These are phyloP conservation scores for Thraustotheca clavata DNA, from an alignment of 352 stramenopile genomes.

Conservation along the genomic window DNA sequence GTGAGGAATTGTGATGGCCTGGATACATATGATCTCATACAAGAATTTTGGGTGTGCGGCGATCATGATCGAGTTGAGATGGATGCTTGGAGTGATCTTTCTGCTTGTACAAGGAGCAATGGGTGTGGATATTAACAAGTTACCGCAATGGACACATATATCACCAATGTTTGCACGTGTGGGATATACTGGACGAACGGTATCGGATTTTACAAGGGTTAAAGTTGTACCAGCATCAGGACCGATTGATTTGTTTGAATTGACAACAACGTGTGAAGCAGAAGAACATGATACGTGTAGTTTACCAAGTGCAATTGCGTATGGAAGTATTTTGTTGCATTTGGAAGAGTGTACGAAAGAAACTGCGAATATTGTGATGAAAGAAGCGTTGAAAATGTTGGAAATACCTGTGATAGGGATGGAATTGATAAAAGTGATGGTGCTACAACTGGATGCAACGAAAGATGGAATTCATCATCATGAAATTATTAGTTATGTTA, in stretches of 20 bases:
- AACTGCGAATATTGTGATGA: conserved; percentile 34
- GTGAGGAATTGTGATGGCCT: too few relatives aligned
- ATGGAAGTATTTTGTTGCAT: conserved; percentile 48
- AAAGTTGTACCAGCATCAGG: conserved; percentile 31
- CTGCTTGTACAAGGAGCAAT: too few relatives aligned
- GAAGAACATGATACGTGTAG: conserved; percentile 9
- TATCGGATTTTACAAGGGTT: neutral
- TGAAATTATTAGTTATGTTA: conserved; percentile 27
- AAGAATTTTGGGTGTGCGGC: too few relatives aligned
- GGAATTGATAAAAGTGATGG: conserved; percentile 45
- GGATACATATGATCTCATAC: too few relatives aligned
- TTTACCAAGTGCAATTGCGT: conserved; percentile 37
- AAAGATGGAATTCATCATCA: conserved; percentile 6
- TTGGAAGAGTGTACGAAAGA: conserved; percentile 32
- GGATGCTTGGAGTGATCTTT: too few relatives aligned
- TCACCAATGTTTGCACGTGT: neutral
- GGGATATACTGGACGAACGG: neutral
- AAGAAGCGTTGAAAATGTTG: conserved; percentile 28
- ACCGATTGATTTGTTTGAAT: conserved; percentile 50
- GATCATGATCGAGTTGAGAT: too few relatives aligned
- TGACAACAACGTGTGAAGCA: conserved; percentile 2
- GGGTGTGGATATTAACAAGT: neutral
- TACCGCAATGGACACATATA: conserved; percentile 15
- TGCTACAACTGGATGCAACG: conserved; percentile 35
- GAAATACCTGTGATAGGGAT: conserved; percentile 35